Evolutionary conservation across 768 basidiomycete genomes (phyloP), one percentile per base, ranked within the genome.

Genomic region (Lactarius hatsudake): DNA sequence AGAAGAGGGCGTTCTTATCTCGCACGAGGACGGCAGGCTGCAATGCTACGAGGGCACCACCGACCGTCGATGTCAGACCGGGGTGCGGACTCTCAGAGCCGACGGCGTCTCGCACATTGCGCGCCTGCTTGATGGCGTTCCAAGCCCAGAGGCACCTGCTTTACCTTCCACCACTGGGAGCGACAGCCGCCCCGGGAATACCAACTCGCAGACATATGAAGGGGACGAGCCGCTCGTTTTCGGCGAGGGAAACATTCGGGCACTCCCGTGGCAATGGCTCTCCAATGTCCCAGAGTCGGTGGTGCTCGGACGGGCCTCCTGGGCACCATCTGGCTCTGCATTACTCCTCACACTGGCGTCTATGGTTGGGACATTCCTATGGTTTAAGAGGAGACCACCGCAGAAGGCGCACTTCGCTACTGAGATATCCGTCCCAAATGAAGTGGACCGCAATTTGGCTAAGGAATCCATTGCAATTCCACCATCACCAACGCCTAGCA

Each of bases 51-150:
- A 77, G 45, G 79, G 74, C 23, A 74, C 64, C 43, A 71, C 71
- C 32, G 84, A 90, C 73, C 78, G 81, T 5, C 81, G 82, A 12
- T 92, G 90, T 74, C 76, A 89, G 18, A 83, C 86, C 13, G 90
- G 90, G 28, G 81, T 89, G 56, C 79, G 85, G 8, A 76, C 74
- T 23, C 75, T 90, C 23, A 85, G 86, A 69, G 79, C 81, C 2
- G 81, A 82, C 15, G 84, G 81, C 71, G 70, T 69, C 59, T 75
- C 74, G 28, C 66, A 73, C 34, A 64, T 77, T 18, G 84, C 82
- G 6, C 80, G 86, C 69, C 80, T 90, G 26, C 78, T 90, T 2
- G 88, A 90, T 63, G 86, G 84, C 3, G 84, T 84, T 0, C 82
- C 83, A 7, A 59, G 67, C 23, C 63, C 67, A 13, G 59, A 34